Evolutionary conservation across 2,329 filamentous ascomycete genomes (phyloP).

Genomic region (Colletotrichum sojae): DNA sequence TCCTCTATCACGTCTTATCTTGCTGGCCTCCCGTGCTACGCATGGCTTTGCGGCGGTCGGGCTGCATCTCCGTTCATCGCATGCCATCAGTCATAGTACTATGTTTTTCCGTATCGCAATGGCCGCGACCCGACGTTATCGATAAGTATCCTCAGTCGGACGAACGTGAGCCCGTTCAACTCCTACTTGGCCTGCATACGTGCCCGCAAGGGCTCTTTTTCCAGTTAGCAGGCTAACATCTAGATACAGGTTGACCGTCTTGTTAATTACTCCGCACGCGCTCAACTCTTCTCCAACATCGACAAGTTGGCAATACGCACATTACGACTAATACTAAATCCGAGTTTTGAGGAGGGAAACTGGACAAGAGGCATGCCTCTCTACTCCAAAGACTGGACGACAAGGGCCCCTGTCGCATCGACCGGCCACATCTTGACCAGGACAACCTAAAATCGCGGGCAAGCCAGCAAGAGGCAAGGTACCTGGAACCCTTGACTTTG

Average conservation of each 20-base stretch:
- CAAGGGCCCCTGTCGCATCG: conserved; percentile 33
- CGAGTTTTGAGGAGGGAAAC: neutral
- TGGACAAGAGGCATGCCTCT: conserved; percentile 19
- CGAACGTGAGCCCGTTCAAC: conserved; percentile 9
- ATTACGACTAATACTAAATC: neutral
- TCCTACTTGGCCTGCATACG: neutral
- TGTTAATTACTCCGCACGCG: conserved; percentile 27
- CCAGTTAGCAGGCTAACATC: neutral
- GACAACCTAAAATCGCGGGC: conserved; percentile 41
- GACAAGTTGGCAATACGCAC: conserved; percentile 8
- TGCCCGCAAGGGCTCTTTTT: neutral
- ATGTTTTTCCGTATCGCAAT: conserved; percentile 13
- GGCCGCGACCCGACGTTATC: conserved; percentile 15
- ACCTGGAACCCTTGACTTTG: conserved; percentile 31
- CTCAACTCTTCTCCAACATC: conserved; percentile 32
- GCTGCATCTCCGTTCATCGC: conserved; percentile 22
- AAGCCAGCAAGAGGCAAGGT: conserved; percentile 35
- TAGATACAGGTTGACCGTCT: neutral
- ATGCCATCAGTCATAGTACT: conserved; percentile 35
- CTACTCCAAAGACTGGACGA: conserved; percentile 30
- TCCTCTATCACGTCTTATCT: conserved; percentile 42
- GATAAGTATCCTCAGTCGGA: conserved; percentile 12
- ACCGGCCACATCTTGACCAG: conserved; percentile 36
- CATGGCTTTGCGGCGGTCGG: conserved; percentile 20
- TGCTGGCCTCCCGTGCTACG: conserved; percentile 38